Evolutionary conservation across 805 yeast genomes (phyloP), one percentile per base, ranked within the genome.

Genomic region (Nakazawaea anatomiae): DNA sequence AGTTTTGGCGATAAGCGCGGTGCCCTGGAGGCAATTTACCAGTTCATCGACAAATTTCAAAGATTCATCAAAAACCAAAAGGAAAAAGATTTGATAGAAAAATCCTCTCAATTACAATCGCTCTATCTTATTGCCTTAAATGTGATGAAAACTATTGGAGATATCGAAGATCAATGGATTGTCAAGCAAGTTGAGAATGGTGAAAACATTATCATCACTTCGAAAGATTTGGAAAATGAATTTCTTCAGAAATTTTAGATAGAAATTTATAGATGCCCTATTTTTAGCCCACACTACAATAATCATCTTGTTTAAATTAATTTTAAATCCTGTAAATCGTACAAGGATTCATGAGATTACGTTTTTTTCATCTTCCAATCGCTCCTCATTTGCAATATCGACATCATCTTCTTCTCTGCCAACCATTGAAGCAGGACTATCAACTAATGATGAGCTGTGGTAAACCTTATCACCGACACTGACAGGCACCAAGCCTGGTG

Each of bases 1-100:
- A 70, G 69, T 46, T 72, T 73, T 36, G 80, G 77, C 4, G 77
- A 82, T 60, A 72, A 61, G 50, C 67, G 85, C 50, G 80, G 80
- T 25, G 72, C 78, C 1, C 61, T 68, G 29, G 77, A 75, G 52
- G 64, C 77, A 4, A 52, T 75, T 38, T 72, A 73, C 53, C 65
- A 73, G 39, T 73, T 69, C 54, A 73, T 74, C 41, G 54, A 56
- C 36, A 60, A 63, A 42, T 44, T 34, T 25, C 25, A 48, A 35
- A 30, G 11, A 48, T 38, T 38, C n/a, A 6, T 12, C 14, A 10
- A 10, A n/a, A 38, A n/a, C 8, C 40, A 48, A 52, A 54, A 41
- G 31, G 51, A 35, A 18, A 9, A 35, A n/a, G 14, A 18, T 8
- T 9, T 25, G n/a, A 30, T 28, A 31, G 29, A 27, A 35, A 47